These are phyloP conservation scores for Kingdonia uniflora DNA, from an alignment of 164 flowering plant species.

Conservation along the genomic window DNA sequence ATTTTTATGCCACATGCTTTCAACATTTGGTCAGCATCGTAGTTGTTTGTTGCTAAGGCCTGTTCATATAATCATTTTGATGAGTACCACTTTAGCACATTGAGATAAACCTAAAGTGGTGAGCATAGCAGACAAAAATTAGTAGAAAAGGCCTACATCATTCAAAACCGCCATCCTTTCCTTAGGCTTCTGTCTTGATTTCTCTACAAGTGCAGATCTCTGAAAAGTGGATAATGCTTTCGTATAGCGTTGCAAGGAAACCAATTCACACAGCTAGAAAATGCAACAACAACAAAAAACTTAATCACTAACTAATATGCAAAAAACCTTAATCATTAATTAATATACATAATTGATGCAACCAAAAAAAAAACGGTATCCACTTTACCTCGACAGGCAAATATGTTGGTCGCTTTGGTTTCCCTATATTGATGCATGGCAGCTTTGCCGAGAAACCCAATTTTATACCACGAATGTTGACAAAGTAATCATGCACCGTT, in stretches of 20 bases:
- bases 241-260: constrained; percentile 85
- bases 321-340: background rate
- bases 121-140: background rate
- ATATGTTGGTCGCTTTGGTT: constrained; percentile 51
- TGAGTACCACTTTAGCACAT: no score
- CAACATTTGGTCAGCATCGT: constrained; percentile 65
- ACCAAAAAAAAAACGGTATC: background rate
- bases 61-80: constrained; percentile 16
- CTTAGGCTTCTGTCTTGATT: constrained; percentile 84
- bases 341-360: no score
- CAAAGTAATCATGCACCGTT: constrained; percentile 60
- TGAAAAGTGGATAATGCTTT: constrained; percentile 60
- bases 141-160: constrained; percentile 33
- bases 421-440: constrained; percentile 71
- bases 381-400: constrained; percentile 50
- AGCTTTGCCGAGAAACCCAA: constrained; percentile 32
- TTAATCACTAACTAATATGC: background rate
- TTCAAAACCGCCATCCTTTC: constrained; percentile 62
- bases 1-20: constrained; percentile 52
- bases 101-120: background rate
- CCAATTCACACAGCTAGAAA: constrained; percentile 61
- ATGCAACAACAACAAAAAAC: background rate
- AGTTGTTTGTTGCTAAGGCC: constrained; percentile 47
- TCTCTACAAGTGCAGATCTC: constrained; percentile 80
- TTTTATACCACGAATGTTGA: constrained; percentile 24